Conservation (phyloP, 768 basidiomycete species). For the Lentinus tigrinus region DNA sequence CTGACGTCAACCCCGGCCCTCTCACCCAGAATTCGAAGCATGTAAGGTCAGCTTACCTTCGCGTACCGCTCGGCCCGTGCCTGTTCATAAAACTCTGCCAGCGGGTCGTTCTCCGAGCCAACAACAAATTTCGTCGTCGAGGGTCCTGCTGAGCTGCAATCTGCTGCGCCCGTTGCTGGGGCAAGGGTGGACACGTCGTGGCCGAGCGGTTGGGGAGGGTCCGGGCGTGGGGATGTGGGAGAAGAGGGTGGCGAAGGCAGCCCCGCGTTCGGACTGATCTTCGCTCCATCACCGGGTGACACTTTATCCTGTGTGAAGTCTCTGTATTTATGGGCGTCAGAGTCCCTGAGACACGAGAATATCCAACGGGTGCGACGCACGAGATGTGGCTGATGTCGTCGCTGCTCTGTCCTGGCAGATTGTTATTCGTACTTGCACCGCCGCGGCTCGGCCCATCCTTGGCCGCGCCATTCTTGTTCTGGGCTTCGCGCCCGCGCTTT, state of each 20-base stretch:
- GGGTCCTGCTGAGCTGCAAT: neutral
- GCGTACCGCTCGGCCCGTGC: constrained; percentile 51
- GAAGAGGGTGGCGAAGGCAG: constrained; percentile 15
- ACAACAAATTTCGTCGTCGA: neutral
- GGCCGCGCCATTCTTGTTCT: neutral
- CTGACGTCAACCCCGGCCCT: neutral
- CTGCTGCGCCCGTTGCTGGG: neutral
- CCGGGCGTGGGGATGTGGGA: neutral
- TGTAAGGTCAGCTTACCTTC: constrained; percentile 33
- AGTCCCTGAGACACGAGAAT: neutral
- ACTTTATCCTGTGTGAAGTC: constrained; percentile 21
- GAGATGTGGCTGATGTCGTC: constrained; percentile 47
- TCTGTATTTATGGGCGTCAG: constrained; percentile 15
- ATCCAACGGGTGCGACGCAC: constrained; percentile 32
- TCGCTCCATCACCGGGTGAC: neutral
- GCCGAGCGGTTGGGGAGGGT: neutral
- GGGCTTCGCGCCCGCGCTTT: constrained; percentile 16
- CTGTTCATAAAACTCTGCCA: constrained; percentile 62
- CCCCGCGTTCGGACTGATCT: constrained; percentile 35
- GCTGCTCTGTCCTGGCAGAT: neutral
- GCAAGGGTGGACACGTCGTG: neutral
- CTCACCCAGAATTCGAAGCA: neutral
- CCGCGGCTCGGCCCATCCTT: neutral
- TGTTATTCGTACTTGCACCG: neutral
- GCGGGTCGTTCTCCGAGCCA: constrained; percentile 43